These are phyloP conservation scores for Trichoderma koningii DNA, from an alignment of 2,329 filamentous ascomycete species.

Conservation along the genomic window DNA sequence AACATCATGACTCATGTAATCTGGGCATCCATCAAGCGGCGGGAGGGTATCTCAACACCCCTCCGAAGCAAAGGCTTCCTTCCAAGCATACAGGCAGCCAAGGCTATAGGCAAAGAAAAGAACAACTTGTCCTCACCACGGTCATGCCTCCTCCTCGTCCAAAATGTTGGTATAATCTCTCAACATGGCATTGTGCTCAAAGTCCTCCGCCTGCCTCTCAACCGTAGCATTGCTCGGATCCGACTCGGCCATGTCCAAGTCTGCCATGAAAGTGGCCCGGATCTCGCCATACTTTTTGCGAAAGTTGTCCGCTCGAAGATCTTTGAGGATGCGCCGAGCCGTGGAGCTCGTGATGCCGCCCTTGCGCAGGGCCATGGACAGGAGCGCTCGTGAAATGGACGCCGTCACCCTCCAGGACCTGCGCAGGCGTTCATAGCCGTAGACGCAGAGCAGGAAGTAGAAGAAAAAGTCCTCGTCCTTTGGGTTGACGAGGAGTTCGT, in stretches of 20 bases:
- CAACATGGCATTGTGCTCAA: slow-evolving; percentile 38
- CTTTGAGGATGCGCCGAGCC: slow-evolving; percentile 35
- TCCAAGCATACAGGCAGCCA: too few species aligned
- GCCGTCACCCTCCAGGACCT: slow-evolving; percentile 42
- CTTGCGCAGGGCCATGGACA: slow-evolving; percentile 42
- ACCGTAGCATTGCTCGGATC: slow-evolving; percentile 38
- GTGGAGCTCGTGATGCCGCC: slow-evolving; percentile 37
- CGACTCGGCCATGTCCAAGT: slow-evolving; percentile 38
- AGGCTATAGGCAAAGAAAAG: too few species aligned
- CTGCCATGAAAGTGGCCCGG: slow-evolving; percentile 41
- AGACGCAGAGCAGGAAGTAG: slow-evolving; percentile 44
- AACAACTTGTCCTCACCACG: too few species aligned
- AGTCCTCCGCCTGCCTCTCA: slow-evolving; percentile 38
- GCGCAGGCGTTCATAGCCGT: slow-evolving; percentile 42
- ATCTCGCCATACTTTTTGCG: slow-evolving; percentile 31
- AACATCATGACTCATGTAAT: too few species aligned
- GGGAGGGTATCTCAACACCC: too few species aligned
- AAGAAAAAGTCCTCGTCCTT: slow-evolving; percentile 38
- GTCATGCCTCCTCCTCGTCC: background rate
- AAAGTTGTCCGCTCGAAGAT: slow-evolving; percentile 33
- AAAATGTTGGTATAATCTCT: slow-evolving; percentile 33
- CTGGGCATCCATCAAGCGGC: too few species aligned
- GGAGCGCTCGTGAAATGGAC: slow-evolving; percentile 39
- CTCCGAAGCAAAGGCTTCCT: too few species aligned
- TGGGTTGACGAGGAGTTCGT: slow-evolving; percentile 40